A percentile compares a stretch with the other conserved stretches of the same genome.
Evolutionary conservation across 2,329 filamentous ascomycete genomes (phyloP).

Genomic region (Xylaria multiplex): DNA sequence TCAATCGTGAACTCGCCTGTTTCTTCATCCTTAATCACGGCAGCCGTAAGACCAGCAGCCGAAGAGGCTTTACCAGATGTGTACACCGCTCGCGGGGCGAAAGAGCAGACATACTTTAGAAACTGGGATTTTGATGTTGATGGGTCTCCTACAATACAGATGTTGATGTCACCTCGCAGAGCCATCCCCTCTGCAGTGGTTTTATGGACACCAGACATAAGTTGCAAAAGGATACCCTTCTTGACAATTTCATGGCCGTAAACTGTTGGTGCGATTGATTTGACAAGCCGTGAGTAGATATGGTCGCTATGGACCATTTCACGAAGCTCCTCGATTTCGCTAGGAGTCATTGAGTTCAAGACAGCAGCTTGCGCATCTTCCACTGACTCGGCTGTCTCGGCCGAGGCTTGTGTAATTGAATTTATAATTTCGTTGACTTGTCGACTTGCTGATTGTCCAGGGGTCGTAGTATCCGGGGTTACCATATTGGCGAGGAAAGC

Average conservation of each 20-base stretch:
- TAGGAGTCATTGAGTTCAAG: conserved; percentile 82
- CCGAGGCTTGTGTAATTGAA: conserved; percentile 78
- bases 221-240: conserved; percentile 91
- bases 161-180: conserved; percentile 96
- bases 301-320: conserved; percentile 95
- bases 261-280: conserved; percentile 95
- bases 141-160: conserved; percentile 96
- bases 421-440: conserved; percentile 86
- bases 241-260: conserved; percentile 98
- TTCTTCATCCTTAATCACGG: conserved; percentile 97
- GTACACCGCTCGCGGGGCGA: conserved; percentile 96
- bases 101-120: conserved; percentile 95
- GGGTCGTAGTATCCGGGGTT: conserved; percentile 83
- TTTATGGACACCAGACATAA: conserved; percentile 96
- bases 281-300: conserved; percentile 91
- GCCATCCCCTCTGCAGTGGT: conserved; percentile 93
- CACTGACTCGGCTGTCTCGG: conserved; percentile 76
- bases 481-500: conserved; percentile 99
- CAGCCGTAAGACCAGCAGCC: conserved; percentile 94
- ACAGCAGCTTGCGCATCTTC: conserved; percentile 89
- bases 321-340: conserved; percentile 91
- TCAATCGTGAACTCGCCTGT: conserved; percentile 99
- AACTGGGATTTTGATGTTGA: conserved; percentile 98
- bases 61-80: conserved; percentile 98
- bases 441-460: conserved; percentile 78